Evolutionary conservation across 495 filamentous ascomycete species (phyloP), one percentile per base, ranked within the genome.

Genomic region (Penicillium taxi): DNA sequence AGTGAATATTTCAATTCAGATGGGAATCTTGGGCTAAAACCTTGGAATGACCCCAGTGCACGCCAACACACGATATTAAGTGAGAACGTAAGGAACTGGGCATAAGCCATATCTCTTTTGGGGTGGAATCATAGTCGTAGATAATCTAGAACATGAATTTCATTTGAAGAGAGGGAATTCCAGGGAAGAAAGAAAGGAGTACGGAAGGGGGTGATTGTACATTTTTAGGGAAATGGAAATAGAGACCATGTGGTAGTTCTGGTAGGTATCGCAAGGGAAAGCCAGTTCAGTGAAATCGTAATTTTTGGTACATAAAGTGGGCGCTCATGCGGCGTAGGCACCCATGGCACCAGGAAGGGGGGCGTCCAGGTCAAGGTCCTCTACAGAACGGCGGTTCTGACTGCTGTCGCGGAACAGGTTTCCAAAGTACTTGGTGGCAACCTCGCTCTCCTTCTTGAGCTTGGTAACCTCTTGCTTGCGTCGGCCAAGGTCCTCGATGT

Each of bases 401-500:
- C 61, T 67, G 37, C 82, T 86, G 31, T 88, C 78, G 20, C 81
- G 70, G 38, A 94, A 77, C 20, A 98, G 65, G 48, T 94, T 94
- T 18, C 73, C 66, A 56, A 98, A 98, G 63, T 86, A 94, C 56
- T 86, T 88, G 50, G 75, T 70, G 17, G 86, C 86, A 34, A 80
- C 70, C 41, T 85, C 78, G 48, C 80, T 86, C 56, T 93, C 82
- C 26, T 67, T 65, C 52, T 76, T 75, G 13, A 84, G 69, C 63
- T 88, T 86, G 47, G 70, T 69, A 17, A 84, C 86, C 52, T 95
- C 86, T 29, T 89, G 78, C 43, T 81, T 76, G 50, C 82, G 81
- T 24, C 64, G 69, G 17, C 74, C 80, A 30, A 95, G 77, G 51
- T 93, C 74, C 55, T 94, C 84, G 19, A 94, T 80, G 15, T 78